These are phyloP conservation scores for Panaeolus cyanescens DNA, from an alignment of 768 basidiomycete species.

Conservation along the genomic window DNA sequence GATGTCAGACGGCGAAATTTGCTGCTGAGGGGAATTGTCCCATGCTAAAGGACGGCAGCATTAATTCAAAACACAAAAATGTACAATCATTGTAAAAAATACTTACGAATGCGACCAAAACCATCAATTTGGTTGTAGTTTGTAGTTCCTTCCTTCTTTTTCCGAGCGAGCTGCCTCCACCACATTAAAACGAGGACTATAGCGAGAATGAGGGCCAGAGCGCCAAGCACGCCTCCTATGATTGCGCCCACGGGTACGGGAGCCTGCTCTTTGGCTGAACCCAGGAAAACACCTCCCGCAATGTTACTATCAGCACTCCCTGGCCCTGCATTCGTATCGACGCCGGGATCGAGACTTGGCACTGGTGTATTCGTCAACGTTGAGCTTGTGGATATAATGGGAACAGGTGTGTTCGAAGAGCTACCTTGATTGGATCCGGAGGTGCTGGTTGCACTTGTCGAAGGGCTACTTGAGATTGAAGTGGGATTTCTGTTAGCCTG, in stretches of 20 bases:
- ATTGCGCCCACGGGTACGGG: background rate
- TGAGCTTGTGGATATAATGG: background rate
- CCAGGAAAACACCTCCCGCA: background rate
- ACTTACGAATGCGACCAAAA: background rate
- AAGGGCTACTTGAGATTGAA: background rate
- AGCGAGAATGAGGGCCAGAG: background rate
- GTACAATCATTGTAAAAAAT: background rate
- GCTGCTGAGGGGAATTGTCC: background rate
- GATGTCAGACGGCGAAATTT: background rate
- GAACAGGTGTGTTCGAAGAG: background rate
- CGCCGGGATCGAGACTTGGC: too few species aligned
- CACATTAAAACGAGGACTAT: background rate
- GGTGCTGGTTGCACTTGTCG: background rate
- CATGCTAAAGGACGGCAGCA: too few species aligned
- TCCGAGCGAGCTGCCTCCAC: background rate
- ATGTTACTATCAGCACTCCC: background rate
- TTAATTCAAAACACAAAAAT: too few species aligned
- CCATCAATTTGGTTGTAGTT: background rate
- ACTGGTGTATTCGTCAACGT: background rate
- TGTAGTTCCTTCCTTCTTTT: background rate
- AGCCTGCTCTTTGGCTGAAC: background rate
- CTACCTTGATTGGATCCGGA: background rate
- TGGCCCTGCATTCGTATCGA: background rate
- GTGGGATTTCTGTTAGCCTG: background rate
- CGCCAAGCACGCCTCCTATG: background rate